These are phyloP conservation scores for Hebeloma cylindrosporum DNA, from an alignment of 768 basidiomycete species.

Conservation along the genomic window DNA sequence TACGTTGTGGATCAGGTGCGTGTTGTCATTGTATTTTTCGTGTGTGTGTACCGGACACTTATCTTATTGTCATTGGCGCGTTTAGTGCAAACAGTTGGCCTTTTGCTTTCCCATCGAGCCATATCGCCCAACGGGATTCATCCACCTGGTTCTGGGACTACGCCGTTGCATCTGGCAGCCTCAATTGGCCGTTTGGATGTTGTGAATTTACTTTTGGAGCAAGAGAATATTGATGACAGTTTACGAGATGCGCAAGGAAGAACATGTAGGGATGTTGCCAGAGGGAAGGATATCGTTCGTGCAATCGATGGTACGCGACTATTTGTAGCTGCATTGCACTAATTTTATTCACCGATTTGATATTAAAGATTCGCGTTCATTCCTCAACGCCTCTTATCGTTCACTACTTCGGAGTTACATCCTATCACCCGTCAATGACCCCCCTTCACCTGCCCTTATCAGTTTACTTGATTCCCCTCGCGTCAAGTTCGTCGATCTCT, in stretches of 20 bases:
- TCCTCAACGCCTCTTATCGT: slow-evolving; percentile 72
- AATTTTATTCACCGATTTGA: neutral
- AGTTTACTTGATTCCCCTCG: slow-evolving; percentile 70
- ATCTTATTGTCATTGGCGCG: slow-evolving; percentile 6
- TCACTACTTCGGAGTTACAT: slow-evolving; percentile 74
- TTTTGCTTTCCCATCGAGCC: slow-evolving; percentile 69
- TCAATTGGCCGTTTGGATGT: slow-evolving; percentile 72
- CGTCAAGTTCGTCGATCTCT: slow-evolving; percentile 69
- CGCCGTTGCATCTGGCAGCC: slow-evolving; percentile 67
- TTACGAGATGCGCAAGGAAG: slow-evolving; percentile 64
- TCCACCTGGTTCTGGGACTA: slow-evolving; percentile 72
- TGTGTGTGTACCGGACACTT: no score
- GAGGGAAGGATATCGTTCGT: slow-evolving; percentile 61
- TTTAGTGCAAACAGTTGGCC: slow-evolving; percentile 62
- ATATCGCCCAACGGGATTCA: slow-evolving; percentile 80
- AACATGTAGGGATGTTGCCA: slow-evolving; percentile 72
- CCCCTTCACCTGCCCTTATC: slow-evolving; percentile 46
- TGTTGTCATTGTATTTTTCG: slow-evolving; percentile 4
- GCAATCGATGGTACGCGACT: slow-evolving; percentile 62
- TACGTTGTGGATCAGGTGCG: slow-evolving; percentile 77
- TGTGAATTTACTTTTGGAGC: slow-evolving; percentile 73
- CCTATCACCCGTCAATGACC: slow-evolving; percentile 47
- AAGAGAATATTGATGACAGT: slow-evolving; percentile 80
- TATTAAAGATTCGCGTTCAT: slow-evolving; percentile 69
- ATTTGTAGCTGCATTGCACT: neutral